A percentile compares a stretch with the other conserved stretches of the same genome.
Conservation (phyloP, 2,329 filamentous ascomycete species). For the Cladophialophora carrionii region DNA sequence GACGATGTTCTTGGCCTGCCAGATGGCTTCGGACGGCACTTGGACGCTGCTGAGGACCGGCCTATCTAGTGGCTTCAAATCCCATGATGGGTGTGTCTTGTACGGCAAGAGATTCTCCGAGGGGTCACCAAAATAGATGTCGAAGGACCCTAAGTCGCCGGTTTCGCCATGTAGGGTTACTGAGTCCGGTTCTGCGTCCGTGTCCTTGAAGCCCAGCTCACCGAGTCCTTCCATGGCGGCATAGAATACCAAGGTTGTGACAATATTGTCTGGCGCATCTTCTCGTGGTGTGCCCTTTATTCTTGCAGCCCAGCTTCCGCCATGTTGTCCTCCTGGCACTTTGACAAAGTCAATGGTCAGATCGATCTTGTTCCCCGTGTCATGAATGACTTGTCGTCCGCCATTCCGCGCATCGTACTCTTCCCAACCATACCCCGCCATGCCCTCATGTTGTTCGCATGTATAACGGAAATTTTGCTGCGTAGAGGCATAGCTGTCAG, state of each 20-base stretch:
- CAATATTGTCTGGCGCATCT: constrained; percentile 67
- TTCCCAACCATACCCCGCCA: constrained; percentile 97
- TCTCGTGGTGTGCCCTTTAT: constrained; percentile 79
- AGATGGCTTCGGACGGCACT: constrained; percentile 69
- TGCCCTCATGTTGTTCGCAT: constrained; percentile 91
- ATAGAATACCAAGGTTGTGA: constrained; percentile 81
- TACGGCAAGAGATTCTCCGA: constrained; percentile 64
- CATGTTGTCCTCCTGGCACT: constrained; percentile 79
- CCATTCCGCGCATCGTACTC: constrained; percentile 89
- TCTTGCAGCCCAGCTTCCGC: constrained; percentile 88
- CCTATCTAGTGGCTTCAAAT: constrained; percentile 71
- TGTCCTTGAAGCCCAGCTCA: constrained; percentile 63
- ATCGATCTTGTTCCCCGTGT: constrained; percentile 84
- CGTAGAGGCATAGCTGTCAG: constrained; percentile 67
- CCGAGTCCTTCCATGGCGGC: constrained; percentile 76
- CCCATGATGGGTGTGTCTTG: constrained; percentile 65
- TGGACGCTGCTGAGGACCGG: constrained; percentile 75
- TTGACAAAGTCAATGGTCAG: constrained; percentile 94
- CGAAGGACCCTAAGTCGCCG: constrained; percentile 74
- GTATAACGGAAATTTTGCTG: constrained; percentile 72
- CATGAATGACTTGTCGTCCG: constrained; percentile 86
- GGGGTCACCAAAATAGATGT: constrained; percentile 74
- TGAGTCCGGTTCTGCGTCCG: constrained; percentile 59
- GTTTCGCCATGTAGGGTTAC: constrained; percentile 73
- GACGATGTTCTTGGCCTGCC: constrained; percentile 76